A percentile compares a stretch with the other conserved stretches of the same genome.
Evolutionary conservation across 345 rosid species (phyloP).

Genomic region (Pugionium dolabratum): DNA sequence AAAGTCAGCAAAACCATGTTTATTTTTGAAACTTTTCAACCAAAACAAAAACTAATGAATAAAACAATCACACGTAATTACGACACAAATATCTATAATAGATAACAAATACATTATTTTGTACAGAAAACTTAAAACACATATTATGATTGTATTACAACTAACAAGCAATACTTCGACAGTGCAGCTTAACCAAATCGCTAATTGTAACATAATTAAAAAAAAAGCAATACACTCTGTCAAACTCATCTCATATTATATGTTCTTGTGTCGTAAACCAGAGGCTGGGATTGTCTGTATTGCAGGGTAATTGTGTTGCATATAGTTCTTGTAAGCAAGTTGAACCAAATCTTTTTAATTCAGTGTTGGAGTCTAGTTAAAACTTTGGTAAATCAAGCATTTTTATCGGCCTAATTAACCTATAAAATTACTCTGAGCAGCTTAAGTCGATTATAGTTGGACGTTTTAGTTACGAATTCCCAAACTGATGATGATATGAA

Average conservation of each 20-base stretch:
- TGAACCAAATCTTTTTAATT: background rate
- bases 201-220: background rate
- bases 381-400: too few species aligned
- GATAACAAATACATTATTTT: slow-evolving; percentile 26
- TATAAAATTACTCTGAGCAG: too few species aligned
- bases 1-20: slow-evolving; percentile 3
- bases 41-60: background rate
- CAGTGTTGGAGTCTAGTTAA: too few species aligned
- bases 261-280: background rate
- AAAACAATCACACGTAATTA: slow-evolving; percentile 23
- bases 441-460: too few species aligned
- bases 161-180: slow-evolving; percentile 40
- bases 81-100: slow-evolving; percentile 22
- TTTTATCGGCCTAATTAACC: too few species aligned
- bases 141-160: slow-evolving; percentile 29
- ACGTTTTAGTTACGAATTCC: too few species aligned
- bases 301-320: too few species aligned
- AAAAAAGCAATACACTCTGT: too few species aligned
- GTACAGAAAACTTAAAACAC: slow-evolving; percentile 14
- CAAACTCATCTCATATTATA: background rate
- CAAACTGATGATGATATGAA: too few species aligned
- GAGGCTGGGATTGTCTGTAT: too few species aligned
- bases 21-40: background rate
- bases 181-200: slow-evolving; percentile 17
- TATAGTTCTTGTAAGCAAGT: background rate